Evolutionary conservation across 2,329 filamentous ascomycete genomes (phyloP).

Genomic region (Sordariomycetes sp.): DNA sequence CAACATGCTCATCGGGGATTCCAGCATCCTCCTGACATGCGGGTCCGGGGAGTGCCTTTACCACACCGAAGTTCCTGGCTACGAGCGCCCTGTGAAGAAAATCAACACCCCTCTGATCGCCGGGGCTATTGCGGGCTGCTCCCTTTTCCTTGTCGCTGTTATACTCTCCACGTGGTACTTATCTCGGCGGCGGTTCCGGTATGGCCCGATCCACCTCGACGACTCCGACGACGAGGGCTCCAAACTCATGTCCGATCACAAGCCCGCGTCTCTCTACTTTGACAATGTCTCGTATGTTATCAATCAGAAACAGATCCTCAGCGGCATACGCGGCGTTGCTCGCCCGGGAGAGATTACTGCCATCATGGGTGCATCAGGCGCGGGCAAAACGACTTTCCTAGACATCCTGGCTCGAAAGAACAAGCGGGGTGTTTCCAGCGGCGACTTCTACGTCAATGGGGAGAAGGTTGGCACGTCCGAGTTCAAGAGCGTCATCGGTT

Average conservation of each 20-base stretch:
- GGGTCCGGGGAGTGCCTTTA: constrained; percentile 86
- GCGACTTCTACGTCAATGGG: constrained; percentile 87
- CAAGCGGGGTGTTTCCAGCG: constrained; percentile 69
- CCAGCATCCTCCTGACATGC: constrained; percentile 76
- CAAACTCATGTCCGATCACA: constrained; percentile 85
- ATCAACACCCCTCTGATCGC: constrained; percentile 98
- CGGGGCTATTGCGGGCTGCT: constrained; percentile 76
- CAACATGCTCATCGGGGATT: constrained; percentile 78
- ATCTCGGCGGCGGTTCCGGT: constrained; percentile 59
- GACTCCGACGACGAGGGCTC: constrained; percentile 82
- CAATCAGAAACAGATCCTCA: constrained; percentile 79
- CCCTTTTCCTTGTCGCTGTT: constrained; percentile 79
- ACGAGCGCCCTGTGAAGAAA: constrained; percentile 75
- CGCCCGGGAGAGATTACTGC: constrained; percentile 91
- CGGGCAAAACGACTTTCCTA: constrained; percentile 93
- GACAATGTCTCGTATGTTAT: constrained; percentile 78
- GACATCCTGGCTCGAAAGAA: constrained; percentile 96
- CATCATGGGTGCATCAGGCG: constrained; percentile 96
- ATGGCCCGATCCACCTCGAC: constrained; percentile 70
- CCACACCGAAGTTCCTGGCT: constrained; percentile 85
- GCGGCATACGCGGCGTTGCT: constrained; percentile 73
- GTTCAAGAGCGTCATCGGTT: constrained; percentile 87
- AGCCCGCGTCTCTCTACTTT: constrained; percentile 79
- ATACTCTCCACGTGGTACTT: constrained; percentile 82
- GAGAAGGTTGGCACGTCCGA: constrained; percentile 77